phyloP scores from a whole-genome alignment of 2,329 filamentous ascomycete genomes.

The Scorias spongiosa region DNA sequence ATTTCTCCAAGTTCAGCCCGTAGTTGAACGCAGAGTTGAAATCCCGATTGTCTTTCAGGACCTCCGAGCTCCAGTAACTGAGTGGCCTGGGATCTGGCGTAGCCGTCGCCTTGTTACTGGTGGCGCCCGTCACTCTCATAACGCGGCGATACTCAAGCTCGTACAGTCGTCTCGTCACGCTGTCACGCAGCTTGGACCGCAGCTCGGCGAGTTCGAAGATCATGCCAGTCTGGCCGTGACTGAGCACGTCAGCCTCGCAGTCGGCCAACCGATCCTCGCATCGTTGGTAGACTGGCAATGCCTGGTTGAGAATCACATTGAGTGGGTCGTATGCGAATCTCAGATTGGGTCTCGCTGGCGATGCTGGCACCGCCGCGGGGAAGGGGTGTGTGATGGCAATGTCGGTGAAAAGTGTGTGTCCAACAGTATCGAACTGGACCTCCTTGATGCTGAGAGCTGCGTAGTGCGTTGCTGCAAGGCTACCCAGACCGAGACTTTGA shows the following conservation, averaged over 20 bases:
- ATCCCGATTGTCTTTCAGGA: constrained; percentile 18
- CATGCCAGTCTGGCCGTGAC: constrained; percentile 20
- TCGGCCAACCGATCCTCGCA: constrained; percentile 20
- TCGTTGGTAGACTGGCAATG: constrained; percentile 15
- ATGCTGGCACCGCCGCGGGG: constrained; percentile 7
- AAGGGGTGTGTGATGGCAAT: constrained; percentile 18
- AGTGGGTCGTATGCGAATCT: constrained; percentile 12
- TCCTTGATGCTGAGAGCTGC: constrained; percentile 21
- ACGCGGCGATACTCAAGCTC: constrained; percentile 19
- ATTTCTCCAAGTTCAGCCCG: constrained; percentile 16
- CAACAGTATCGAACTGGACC: constrained; percentile 22
- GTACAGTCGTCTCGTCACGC: constrained; percentile 16
- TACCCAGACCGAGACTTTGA: constrained; percentile 18
- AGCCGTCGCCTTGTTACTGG: constrained; percentile 4
- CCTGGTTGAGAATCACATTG: constrained; percentile 6
- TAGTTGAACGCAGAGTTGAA: constrained; percentile 20
- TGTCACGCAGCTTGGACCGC: constrained; percentile 14
- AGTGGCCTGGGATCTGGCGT: constrained; percentile 12
- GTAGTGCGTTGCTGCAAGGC: constrained; percentile 16
- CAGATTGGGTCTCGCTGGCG: constrained; percentile 2
- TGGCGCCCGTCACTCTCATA: constrained; percentile 12
- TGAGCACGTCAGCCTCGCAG: constrained; percentile 15
- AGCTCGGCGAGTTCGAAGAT: constrained; percentile 22
- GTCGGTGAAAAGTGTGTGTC: constrained; percentile 19
- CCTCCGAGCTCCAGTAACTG: constrained; percentile 13